Percentiles rank a stretch among this genome's conserved stretches.
Conservation (phyloP, 257 asterid genomes). For the Solanum arcanum region DNA sequence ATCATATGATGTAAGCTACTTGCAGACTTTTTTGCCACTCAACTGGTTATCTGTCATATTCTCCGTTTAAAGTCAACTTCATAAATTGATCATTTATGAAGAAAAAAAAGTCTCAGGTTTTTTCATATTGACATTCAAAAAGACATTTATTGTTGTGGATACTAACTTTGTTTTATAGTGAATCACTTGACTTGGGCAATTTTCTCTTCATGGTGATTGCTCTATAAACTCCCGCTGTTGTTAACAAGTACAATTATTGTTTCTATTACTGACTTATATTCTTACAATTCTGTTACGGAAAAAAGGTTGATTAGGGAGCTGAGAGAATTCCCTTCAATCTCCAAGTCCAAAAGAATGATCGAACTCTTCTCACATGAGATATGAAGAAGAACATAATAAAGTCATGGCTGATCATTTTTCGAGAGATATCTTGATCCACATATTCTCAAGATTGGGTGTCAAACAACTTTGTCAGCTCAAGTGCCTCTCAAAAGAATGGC, state of each 20-base stretch:
- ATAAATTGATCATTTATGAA: background rate
- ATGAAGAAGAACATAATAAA: background rate
- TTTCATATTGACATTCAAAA: background rate
- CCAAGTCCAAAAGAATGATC: background rate
- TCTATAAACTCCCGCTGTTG: background rate
- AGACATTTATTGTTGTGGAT: background rate
- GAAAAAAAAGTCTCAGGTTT: background rate
- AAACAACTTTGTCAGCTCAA: conserved; percentile 10
- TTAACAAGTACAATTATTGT: background rate
- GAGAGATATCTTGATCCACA: background rate
- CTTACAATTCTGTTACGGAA: background rate
- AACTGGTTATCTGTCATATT: background rate
- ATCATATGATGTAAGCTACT: background rate
- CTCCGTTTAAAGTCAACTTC: background rate
- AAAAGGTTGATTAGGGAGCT: background rate
- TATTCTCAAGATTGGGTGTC: background rate
- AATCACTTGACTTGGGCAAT: background rate
- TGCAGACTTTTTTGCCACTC: background rate
- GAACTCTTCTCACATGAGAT: background rate
- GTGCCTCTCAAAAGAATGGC: background rate
- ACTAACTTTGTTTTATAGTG: background rate
- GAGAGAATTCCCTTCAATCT: background rate
- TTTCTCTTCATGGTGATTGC: background rate
- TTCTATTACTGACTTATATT: background rate
- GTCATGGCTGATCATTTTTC: background rate